Base-by-base conservation (phyloP, 306 rosid species). In the Vicia villosa region DNA sequence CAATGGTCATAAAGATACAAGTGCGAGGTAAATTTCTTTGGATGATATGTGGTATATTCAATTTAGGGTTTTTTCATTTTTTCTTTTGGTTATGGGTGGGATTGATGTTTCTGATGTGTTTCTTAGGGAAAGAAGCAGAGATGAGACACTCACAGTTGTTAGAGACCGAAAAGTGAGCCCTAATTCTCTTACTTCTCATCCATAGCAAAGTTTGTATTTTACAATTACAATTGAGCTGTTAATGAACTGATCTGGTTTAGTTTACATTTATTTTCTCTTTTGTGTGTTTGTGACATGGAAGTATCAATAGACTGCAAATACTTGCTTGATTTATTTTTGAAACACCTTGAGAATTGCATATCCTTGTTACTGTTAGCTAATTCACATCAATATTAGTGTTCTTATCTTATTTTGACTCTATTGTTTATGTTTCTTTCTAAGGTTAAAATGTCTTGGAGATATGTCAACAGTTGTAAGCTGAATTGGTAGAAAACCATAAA, bases 131-230 rank as follows among this genome's bases (percentile, higher is more conserved):
- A 85, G 85, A 80, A 75, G 65, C 83, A 82, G 70, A 67, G 97
- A 85, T 46, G 94, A 86, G 10, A 16, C 79, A 30, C 64, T 73
- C 3, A 32, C 71, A 7, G 36, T 80, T 22, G 64, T 93, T 40
- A 79, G 84, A 78, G 89, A 83, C 66, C 78, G 96, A 67, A 88
- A 86, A 70, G 98, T 94, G 83, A 83, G 92, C 37, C 20, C 45
- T 21, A 69, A 42, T 65, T 81, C 63, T 70, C 70, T 38, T 50
- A 6, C 36, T 51, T 56, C 41, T 40, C 24, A 46, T 28, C 4
- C 54, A 21, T 34, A 69, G 50, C 10, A 9, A 63, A 28, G 12
- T 73, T 47, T 11, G 5, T 64, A 20, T 38, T 22, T 57, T 61
- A 36, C 4, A 17, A 47, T 58, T 61, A 38, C 32, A 37, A 12